Conservation (phyloP, 2,329 filamentous ascomycete species). For the Sporothrix protearum region DNA sequence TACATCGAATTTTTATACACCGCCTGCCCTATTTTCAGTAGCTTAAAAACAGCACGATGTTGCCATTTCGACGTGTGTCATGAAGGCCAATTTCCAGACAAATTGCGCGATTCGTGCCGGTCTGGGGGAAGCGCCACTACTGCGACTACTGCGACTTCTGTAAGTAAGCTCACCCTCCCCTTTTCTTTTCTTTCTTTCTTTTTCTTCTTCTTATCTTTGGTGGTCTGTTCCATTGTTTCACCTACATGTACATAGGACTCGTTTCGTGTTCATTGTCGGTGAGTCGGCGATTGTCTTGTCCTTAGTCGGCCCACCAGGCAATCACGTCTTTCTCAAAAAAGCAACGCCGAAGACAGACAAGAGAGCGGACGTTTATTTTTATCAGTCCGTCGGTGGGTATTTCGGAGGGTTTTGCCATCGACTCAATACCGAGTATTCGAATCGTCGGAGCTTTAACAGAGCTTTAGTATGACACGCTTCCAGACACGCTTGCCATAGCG, state of each 20-base stretch:
- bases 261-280: background rate
- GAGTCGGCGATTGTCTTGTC: background rate
- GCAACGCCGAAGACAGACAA: background rate
- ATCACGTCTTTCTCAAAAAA: background rate
- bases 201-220: background rate
- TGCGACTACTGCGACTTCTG: too few relatives aligned
- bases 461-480: background rate
- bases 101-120: background rate
- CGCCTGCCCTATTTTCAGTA: background rate
- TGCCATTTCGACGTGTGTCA: background rate
- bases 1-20: background rate
- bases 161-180: too few relatives aligned
- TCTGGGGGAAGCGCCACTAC: too few relatives aligned
- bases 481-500: too few relatives aligned
- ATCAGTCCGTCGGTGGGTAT: background rate
- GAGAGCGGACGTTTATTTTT: background rate
- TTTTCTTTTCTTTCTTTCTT: background rate
- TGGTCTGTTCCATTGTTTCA: background rate
- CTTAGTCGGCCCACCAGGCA: background rate
- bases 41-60: background rate
- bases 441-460: background rate
- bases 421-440: background rate
- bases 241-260: too few relatives aligned
- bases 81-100: slow-evolving; percentile 4
- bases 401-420: background rate